These are phyloP conservation scores for Trametes maxima DNA, from an alignment of 768 basidiomycete species.

Conservation along the genomic window DNA sequence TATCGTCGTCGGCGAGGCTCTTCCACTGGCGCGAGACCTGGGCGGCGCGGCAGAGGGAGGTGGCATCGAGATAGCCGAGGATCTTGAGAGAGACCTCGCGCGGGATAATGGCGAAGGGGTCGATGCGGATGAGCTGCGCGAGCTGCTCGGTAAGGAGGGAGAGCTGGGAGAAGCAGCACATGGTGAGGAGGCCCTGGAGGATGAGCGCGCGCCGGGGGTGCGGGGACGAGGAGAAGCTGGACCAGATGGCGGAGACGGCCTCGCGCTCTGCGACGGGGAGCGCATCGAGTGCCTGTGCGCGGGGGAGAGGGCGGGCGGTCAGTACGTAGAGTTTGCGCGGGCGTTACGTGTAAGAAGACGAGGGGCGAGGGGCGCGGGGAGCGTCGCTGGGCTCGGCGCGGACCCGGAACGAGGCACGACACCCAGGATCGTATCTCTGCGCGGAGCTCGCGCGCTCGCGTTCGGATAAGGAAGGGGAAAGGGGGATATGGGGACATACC, in stretches of 20 bases:
- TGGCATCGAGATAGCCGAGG: slow-evolving; percentile 88
- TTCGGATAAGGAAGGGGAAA: neutral
- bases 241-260: slow-evolving; percentile 91
- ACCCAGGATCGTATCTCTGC: slow-evolving; percentile 4
- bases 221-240: slow-evolving; percentile 92
- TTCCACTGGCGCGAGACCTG: slow-evolving; percentile 89
- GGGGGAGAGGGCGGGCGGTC: neutral
- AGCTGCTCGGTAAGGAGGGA: slow-evolving; percentile 95
- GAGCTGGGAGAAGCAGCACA: slow-evolving; percentile 99
- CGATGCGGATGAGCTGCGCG: slow-evolving; percentile 89
- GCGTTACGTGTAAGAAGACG: neutral
- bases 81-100: slow-evolving; percentile 88
- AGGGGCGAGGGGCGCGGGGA: neutral
- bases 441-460: neutral
- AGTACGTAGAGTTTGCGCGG: neutral
- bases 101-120: slow-evolving; percentile 90
- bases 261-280: slow-evolving; percentile 85
- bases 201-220: slow-evolving; percentile 91
- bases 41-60: slow-evolving; percentile 89
- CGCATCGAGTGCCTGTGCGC: slow-evolving; percentile 79
- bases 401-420: neutral
- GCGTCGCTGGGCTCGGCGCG: slow-evolving; percentile 4
- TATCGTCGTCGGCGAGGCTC: slow-evolving; percentile 88
- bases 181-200: slow-evolving; percentile 94
- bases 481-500: slow-evolving; percentile 48